Base-by-base conservation (phyloP, 768 basidiomycete genomes). In the Mycena rosella region DNA sequence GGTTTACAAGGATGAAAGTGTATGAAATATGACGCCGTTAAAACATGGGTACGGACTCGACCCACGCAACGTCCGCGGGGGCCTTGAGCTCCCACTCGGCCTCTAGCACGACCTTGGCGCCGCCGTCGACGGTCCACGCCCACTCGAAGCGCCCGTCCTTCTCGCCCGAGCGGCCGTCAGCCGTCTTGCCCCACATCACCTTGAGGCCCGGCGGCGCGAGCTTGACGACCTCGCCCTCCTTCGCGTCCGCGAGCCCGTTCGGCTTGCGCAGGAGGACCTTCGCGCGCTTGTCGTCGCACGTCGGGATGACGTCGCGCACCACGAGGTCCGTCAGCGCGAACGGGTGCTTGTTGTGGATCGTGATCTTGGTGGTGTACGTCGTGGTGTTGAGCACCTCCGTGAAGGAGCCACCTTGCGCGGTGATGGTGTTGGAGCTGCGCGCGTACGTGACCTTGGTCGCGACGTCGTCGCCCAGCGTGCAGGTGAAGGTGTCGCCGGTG, bases 111-210 rank as follows among this genome's bases (percentile, higher is more conserved):
- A 85, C 75, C 70, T 82, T 83, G 60, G 77, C 78, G 17, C 83
- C 85, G 18, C 79, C 80, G 9, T 77, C 81, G 32, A 88, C 75
- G 27, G 75, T 80, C 75, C 83, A 80, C 63, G 76, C 78, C 88
- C 88, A 90, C 74, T 88, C 87, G 71, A 86, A 85, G 63, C 80
- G 80, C 2, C 89, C 89, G 49, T 88, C 84, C 77, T 86, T 85
- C 77, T 85, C 82, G 1, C 84, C 87, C 5, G 82, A 82, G 63
- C 83, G 84, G 59, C 82, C 82, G 71, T 84, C 81, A 2, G 78
- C 78, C 9, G 75, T 67, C 49, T 79, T 79, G 65, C 75, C 71
- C 82, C 81, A 82, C 58, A 70, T 69, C 34, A 83, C 80, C 42
- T 69, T 74, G 51, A 80, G 58, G 17, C 78, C 78, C 11, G 60